phyloP scores from a whole-genome alignment of 2,329 filamentous ascomycete species.

The Fusarium floridanum region DNA sequence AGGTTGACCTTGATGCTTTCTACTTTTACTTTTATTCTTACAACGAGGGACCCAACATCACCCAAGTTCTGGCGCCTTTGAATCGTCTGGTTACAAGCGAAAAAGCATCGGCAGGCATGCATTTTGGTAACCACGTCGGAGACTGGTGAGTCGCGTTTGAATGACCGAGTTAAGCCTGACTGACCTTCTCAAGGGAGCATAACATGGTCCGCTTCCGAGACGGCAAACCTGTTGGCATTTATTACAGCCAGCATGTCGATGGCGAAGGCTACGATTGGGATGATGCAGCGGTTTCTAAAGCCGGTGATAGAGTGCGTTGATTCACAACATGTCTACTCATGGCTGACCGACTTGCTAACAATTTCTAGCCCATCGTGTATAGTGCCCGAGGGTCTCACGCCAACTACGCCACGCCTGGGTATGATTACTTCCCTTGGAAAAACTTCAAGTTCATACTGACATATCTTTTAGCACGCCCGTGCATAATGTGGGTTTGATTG shows the following conservation, averaged over 20 bases:
- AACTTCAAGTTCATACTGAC: neutral
- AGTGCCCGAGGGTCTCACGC: conserved; percentile 54
- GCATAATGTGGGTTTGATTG: conserved; percentile 50
- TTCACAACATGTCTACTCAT: neutral
- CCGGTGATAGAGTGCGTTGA: conserved; percentile 45
- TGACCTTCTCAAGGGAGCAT: conserved; percentile 40
- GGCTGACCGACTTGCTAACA: neutral
- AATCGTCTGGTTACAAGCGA: conserved; percentile 33
- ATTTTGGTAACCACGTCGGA: conserved; percentile 49
- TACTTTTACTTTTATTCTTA: conserved; percentile 54
- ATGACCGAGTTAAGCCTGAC: neutral
- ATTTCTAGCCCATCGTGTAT: conserved; percentile 50
- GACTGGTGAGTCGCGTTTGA: conserved; percentile 39
- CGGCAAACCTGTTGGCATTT: conserved; percentile 46
- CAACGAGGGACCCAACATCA: conserved; percentile 50
- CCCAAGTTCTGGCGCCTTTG: conserved; percentile 49
- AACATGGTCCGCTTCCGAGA: conserved; percentile 46
- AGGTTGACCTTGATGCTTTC: conserved; percentile 48
- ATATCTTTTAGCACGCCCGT: conserved; percentile 45
- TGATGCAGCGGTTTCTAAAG: conserved; percentile 40
- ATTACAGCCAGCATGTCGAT: conserved; percentile 47
- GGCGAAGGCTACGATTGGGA: conserved; percentile 47
- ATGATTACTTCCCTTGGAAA: neutral
- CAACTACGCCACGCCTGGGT: conserved; percentile 50
- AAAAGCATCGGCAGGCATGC: conserved; percentile 36